Base-by-base conservation (phyloP, 495 filamentous ascomycete genomes). In the Aspergillus egyptiacus region DNA sequence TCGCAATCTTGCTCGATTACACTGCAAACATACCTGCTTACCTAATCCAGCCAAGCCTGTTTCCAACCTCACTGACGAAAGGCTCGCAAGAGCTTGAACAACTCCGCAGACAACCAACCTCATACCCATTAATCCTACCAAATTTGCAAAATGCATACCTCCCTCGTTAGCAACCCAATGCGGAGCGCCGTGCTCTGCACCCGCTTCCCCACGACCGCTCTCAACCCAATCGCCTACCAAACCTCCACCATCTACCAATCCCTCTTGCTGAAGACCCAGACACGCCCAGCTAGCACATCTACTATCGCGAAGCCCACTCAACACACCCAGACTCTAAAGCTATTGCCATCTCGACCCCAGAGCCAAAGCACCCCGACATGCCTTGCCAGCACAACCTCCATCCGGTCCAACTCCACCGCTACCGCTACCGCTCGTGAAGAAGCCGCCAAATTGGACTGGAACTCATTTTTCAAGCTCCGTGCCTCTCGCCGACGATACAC, bases 401-500 rank as follows among this genome's bases (percentile, higher is more conserved):
- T 73, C 19, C 61, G 69, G 18, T 46, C 68, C 14, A 62, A 70
- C 48, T 62, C 71, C 22, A 61, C 72, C 18, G 53, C 69, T 45
- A 61, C 71, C 27, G 58, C 72, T 17, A 53, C 69, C 23, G 48
- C 65, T 20, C 48, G 69, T 7, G 15, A 57, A 18, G 53, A 63
- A 38, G 41, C 65, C 18, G 65, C 62, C 27, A 70, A 70, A 22
- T 81, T 95, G 15, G 82, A 89, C 68, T 98, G 93, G 93, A 85
- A 96, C 72, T 80, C 80, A 31, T 98, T 95, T 79, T 91, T 98
- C 77, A 76, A 76, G 54, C 84, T 97, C 39, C 91, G 93, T 60
- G 83, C 84, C 44, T 82, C 80, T 27, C 87, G 91, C 17, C 85
- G 93, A 11, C 79, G 85, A 41, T 86, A 87, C 77, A 86, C 89